Evolutionary conservation across 169 alveolate species (phyloP).

Genomic region (Plasmodium gallinaceum): DNA sequence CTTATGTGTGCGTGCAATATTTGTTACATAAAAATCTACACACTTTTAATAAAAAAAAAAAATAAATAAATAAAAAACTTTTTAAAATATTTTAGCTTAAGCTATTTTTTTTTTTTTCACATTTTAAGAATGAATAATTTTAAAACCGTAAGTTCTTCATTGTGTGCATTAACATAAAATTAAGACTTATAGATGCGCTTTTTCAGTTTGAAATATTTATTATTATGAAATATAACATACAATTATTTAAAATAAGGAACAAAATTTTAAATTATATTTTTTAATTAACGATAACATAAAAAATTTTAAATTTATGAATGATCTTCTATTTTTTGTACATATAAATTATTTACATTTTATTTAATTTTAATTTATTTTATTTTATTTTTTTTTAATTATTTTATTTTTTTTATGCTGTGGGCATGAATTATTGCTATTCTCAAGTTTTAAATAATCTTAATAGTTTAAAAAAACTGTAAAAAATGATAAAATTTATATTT

Average conservation of each 20-base stretch:
- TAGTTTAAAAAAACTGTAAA: neutral
- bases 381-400: conserved; percentile 5
- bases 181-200: neutral
- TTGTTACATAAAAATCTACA: conserved; percentile 8
- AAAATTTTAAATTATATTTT: neutral
- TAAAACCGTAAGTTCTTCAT: too few species aligned
- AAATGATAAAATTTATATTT: conserved; percentile 18
- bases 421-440: neutral
- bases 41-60: neutral
- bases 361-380: neutral
- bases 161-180: too few species aligned
- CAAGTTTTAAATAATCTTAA: conserved; percentile 5
- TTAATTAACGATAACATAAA: neutral
- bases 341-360: neutral
- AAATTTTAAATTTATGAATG: neutral
- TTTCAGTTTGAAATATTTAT: conserved; percentile 4
- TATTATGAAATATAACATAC: conserved; percentile 13
- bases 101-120: conserved; percentile 7
- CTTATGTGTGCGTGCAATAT: conserved; percentile 10
- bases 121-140: neutral
- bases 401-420: neutral
- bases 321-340: neutral
- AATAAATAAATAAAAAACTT: neutral
- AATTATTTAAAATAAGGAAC: neutral
- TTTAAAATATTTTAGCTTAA: conserved; percentile 1